Evolutionary conservation across 306 rosid species (phyloP).

Genomic region (Rosa persica): DNA sequence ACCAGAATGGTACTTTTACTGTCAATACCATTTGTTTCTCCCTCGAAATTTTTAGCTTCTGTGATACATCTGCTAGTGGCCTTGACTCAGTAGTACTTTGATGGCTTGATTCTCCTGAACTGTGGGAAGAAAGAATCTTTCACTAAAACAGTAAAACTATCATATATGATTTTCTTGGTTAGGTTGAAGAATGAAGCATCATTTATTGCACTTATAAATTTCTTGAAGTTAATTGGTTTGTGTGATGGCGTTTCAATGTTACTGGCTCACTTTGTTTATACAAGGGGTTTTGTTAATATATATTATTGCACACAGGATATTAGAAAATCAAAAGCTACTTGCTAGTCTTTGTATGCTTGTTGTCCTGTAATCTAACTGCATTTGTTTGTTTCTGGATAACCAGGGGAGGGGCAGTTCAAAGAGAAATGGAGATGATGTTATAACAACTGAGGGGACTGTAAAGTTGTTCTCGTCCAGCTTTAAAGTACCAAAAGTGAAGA

Average conservation of each 20-base stretch:
- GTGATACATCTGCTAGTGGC: background rate
- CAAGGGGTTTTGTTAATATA: background rate
- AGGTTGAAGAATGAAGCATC: background rate
- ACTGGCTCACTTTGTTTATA: background rate
- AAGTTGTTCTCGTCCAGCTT: constrained; percentile 67
- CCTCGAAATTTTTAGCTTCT: background rate
- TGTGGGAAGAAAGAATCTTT: background rate
- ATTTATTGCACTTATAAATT: background rate
- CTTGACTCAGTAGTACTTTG: background rate
- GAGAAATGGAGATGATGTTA: constrained; percentile 49
- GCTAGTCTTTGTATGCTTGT: background rate
- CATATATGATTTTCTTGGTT: background rate
- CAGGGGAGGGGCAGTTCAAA: constrained; percentile 52
- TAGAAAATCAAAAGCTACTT: background rate
- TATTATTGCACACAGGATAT: background rate
- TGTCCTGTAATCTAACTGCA: background rate
- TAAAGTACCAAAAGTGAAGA: constrained; percentile 83
- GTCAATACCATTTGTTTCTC: background rate
- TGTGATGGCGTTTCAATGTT: too few relatives aligned
- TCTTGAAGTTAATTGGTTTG: background rate
- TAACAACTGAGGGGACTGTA: constrained; percentile 37
- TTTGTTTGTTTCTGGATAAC: constrained; percentile 23
- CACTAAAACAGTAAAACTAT: background rate
- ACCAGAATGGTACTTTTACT: constrained; percentile 41
- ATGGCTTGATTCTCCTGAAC: background rate